Conservation (phyloP, 192 early-diverging fungal species). For the Phycomyces nitens region DNA sequence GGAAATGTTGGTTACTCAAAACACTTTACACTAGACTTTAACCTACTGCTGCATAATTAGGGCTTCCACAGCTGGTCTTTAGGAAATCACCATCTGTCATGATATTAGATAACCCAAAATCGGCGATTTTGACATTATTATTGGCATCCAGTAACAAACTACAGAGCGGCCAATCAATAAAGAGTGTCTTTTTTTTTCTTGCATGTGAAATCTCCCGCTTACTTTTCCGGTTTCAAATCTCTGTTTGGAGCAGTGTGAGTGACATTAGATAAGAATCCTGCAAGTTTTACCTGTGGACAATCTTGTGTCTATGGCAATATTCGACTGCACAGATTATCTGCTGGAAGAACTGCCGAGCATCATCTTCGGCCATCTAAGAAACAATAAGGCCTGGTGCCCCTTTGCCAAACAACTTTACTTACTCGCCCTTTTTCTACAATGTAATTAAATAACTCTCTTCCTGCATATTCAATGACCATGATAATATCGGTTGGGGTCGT, state of each 20-base stretch:
- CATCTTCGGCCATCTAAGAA: conserved; percentile 70
- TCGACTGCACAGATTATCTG: conserved; percentile 94
- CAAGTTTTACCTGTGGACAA: conserved; percentile 67
- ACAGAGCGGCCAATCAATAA: not conserved
- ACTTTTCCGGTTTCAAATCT: conserved; percentile 85
- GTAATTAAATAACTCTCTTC: conserved; percentile 82
- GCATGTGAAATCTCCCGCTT: conserved; percentile 2
- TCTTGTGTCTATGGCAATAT: conserved; percentile 91
- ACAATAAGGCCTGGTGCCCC: not conserved
- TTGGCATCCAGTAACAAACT: conserved; percentile 86
- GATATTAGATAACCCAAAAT: conserved; percentile 95
- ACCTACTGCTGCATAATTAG: conserved; percentile 75
- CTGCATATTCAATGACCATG: conserved; percentile 91
- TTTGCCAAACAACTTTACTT: conserved; percentile 7
- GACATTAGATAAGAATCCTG: too few species aligned
- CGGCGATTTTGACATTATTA: conserved; percentile 94
- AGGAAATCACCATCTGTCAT: conserved; percentile 85
- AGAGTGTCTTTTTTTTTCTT: not conserved
- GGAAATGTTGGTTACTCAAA: not conserved
- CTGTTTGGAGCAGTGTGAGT: conserved; percentile 8
- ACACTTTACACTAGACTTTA: too few species aligned
- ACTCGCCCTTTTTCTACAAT: conserved; percentile 75
- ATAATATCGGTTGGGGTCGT: conserved; percentile 95
- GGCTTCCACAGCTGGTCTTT: conserved; percentile 83
- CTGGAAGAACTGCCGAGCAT: conserved; percentile 90